phyloP scores from a whole-genome alignment of 1,284 basidiomycete genomes.

The Stygiomarasmius scandens region DNA sequence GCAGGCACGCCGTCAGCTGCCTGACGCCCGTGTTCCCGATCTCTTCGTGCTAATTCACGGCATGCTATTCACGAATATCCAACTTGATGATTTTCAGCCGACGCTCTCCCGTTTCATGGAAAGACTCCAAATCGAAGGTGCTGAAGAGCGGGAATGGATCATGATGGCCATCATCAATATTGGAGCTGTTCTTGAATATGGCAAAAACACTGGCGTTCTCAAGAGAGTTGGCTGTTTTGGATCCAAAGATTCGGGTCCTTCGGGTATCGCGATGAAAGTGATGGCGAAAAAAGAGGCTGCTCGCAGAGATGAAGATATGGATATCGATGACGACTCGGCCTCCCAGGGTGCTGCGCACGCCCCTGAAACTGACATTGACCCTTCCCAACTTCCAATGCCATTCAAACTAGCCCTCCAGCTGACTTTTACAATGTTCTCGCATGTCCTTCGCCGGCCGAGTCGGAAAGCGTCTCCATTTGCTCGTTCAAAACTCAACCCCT shows the following conservation, averaged over 20 bases:
- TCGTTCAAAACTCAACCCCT: slow-evolving; percentile 77
- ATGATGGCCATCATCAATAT: slow-evolving; percentile 93
- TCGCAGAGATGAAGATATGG: slow-evolving; percentile 48
- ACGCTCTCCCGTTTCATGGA: slow-evolving; percentile 86
- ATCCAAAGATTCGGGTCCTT: slow-evolving; percentile 36
- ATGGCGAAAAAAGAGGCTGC: slow-evolving; percentile 43
- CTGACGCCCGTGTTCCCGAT: slow-evolving; percentile 80
- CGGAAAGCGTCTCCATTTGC: slow-evolving; percentile 60
- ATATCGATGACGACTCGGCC: slow-evolving; percentile 58
- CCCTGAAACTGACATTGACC: slow-evolving; percentile 35
- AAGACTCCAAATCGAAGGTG: slow-evolving; percentile 78
- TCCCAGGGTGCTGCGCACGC: slow-evolving; percentile 40
- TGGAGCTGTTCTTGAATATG: slow-evolving; percentile 85
- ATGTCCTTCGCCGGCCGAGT: slow-evolving; percentile 68
- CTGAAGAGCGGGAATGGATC: slow-evolving; percentile 89
- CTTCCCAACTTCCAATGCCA: slow-evolving; percentile 54
- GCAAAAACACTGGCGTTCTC: slow-evolving; percentile 74
- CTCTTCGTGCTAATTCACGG: slow-evolving; percentile 93
- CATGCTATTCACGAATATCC: slow-evolving; percentile 93
- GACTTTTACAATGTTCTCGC: slow-evolving; percentile 77
- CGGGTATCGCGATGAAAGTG: slow-evolving; percentile 43
- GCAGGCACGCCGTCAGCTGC: slow-evolving; percentile 71
- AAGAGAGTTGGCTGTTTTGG: slow-evolving; percentile 55
- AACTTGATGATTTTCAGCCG: slow-evolving; percentile 87
- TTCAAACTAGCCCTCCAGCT: slow-evolving; percentile 80